phyloP scores from a whole-genome alignment of 1,139 yeast genomes.

The Scheffersomyces parashehatae region DNA sequence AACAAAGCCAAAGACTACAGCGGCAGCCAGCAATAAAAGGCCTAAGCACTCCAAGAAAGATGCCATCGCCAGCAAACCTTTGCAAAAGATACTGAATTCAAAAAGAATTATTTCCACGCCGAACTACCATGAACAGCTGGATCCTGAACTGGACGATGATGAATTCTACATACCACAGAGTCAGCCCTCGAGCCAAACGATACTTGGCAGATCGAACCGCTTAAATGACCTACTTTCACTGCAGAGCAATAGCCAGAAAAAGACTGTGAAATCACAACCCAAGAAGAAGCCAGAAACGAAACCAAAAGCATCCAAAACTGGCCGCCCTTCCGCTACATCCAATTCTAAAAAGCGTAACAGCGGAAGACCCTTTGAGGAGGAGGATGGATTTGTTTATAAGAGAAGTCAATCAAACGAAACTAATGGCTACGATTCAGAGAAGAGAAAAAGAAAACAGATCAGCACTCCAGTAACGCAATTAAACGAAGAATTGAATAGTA shows the following conservation, averaged over 20 bases:
- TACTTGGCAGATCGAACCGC: constrained; percentile 25
- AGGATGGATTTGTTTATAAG: constrained; percentile 47
- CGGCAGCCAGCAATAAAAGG: no score
- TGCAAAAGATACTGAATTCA: no score
- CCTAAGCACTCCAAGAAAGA: no score
- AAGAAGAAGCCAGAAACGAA: constrained; percentile 2
- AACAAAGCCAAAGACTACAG: no score
- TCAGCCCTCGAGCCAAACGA: constrained; percentile 8
- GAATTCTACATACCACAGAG: no score
- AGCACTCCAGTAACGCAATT: constrained; percentile 29
- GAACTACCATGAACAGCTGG: no score
- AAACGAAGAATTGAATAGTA: constrained; percentile 20
- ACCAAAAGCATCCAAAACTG: constrained; percentile 5
- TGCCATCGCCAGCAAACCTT: no score
- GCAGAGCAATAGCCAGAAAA: constrained; percentile 4
- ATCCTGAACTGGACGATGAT: no score
- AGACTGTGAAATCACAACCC: background rate
- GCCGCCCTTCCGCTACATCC: background rate
- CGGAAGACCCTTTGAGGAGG: constrained; percentile 35
- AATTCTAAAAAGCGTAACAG: background rate
- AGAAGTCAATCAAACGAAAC: constrained; percentile 23
- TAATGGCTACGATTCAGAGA: constrained; percentile 11
- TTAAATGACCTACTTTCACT: constrained; percentile 27
- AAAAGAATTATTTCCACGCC: no score
- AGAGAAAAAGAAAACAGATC: constrained; percentile 16